These are phyloP conservation scores for Astrephomene gubernaculifera DNA, from an alignment of 139 green algal genomes.

Conservation along the genomic window DNA sequence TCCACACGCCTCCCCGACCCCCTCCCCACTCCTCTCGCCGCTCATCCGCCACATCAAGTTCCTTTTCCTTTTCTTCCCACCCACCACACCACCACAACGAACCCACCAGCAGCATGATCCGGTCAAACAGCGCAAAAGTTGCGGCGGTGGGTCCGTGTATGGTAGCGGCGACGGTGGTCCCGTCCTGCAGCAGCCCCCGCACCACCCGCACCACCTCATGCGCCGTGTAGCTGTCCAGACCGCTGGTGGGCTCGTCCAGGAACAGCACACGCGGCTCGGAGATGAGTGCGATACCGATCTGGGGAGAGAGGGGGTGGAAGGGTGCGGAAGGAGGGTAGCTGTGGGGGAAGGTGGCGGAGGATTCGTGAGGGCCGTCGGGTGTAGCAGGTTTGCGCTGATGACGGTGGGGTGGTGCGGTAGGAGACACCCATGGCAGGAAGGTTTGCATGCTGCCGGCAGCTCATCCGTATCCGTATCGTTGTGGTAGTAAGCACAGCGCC, in stretches of 20 bases:
- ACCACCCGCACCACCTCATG: constrained; percentile 73
- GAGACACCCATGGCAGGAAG: too few species aligned
- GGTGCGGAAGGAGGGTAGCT: not conserved
- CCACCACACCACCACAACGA: too few species aligned
- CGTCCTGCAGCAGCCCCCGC: constrained; percentile 56
- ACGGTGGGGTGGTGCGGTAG: too few species aligned
- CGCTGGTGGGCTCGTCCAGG: constrained; percentile 79
- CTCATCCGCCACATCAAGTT: not conserved
- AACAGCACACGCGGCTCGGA: constrained; percentile 75
- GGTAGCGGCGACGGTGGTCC: constrained; percentile 78
- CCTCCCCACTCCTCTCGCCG: too few species aligned
- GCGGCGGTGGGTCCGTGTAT: constrained; percentile 75
- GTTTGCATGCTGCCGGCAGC: too few species aligned
- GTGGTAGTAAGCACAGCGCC: too few species aligned
- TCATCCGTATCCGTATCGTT: too few species aligned
- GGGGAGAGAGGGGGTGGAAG: too few species aligned
- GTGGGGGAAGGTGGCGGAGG: too few species aligned
- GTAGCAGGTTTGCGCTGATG: too few species aligned
- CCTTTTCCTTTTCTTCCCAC: not conserved
- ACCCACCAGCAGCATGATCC: constrained; percentile 73
- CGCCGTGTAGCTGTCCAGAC: constrained; percentile 77
- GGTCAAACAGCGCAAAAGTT: constrained; percentile 76
- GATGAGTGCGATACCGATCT: constrained; percentile 77
- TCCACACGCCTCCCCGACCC: too few species aligned
- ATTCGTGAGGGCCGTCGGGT: too few species aligned